Evolutionary conservation across 305 asterid species (phyloP), one percentile per base, ranked within the genome.

Genomic region (Andrographis paniculata): DNA sequence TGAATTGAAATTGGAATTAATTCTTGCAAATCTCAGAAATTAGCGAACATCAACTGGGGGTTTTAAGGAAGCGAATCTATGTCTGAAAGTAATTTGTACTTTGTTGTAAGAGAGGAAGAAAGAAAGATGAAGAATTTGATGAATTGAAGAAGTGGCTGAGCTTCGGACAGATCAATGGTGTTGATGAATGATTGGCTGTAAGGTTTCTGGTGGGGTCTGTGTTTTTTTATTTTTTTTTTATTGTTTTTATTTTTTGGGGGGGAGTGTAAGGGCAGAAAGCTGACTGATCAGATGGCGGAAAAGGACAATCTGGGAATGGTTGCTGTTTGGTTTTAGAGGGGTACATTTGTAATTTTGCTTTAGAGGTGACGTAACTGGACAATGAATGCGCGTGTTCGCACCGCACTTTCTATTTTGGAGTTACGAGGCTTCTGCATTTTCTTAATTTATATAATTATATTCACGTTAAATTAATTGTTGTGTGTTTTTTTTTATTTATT

Each of bases 171-270:
- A 51, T 45, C 53, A 20, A 18, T 42, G 72, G 54, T 73, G 82
- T 67, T 41, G 15, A 63, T 46, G 44, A 40, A 47, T 71, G 71
- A 82, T 73, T 82, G 82, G 87, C 40, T 38, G 68, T 68, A 66
- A 66, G 76, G 69, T 56, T 24, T 4, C 4, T 8, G 4, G 30
- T 24, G 30, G 61, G 52, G 82, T 75, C 69, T 84, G 78, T 71
- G 15, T 70, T 40, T 33, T 13, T 65, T 55, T 53, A 42, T 47
- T 46, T 30, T 24, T 13, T 36, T 18, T 7, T 33, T 7, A 5
- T 33, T 5, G 12, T 5, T 33, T 33, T 33, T 33, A 5, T 5
- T 24, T 24, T 24, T 24, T 55, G 50, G 50, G 50, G 51, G 31
- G 37, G 16, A 12, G 7, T 14, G 56, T 50, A 44, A 38, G 39